Conservation (phyloP, 2,329 filamentous ascomycete species). For the Ilyonectria mors-panacis region DNA sequence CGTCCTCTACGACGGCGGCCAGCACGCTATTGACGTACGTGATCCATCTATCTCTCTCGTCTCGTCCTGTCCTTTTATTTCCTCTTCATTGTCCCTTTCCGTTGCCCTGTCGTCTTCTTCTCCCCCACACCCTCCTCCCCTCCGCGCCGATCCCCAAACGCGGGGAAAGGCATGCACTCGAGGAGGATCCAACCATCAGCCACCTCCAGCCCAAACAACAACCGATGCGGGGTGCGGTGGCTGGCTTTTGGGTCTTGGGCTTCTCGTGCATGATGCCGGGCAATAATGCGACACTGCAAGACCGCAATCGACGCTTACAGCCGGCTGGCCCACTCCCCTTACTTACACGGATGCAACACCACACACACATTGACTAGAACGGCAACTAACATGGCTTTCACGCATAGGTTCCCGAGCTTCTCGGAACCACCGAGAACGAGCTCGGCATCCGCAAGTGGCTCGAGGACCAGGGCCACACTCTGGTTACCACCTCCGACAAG, state of each 20-base stretch:
- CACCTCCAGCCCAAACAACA: conserved; percentile 36
- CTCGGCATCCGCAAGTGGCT: conserved; percentile 98
- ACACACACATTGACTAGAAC: background rate
- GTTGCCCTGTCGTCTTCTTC: conserved; percentile 13
- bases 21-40: conserved; percentile 88
- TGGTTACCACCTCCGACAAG: conserved; percentile 98
- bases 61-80: conserved; percentile 10
- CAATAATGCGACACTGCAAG: conserved; percentile 10
- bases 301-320: background rate
- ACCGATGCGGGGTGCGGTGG: conserved; percentile 39
- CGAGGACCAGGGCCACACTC: conserved; percentile 95
- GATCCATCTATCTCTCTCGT: conserved; percentile 10
- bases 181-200: conserved; percentile 40
- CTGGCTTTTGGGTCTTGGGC: conserved; percentile 7
- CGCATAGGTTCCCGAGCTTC: conserved; percentile 79
- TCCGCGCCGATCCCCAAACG: conserved; percentile 47
- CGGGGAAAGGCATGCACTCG: conserved; percentile 41
- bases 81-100: conserved; percentile 27
- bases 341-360: conserved; percentile 23
- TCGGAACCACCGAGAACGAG: conserved; percentile 98
- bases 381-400: conserved; percentile 33
- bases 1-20: conserved; percentile 91
- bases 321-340: conserved; percentile 9
- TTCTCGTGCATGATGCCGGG: conserved; percentile 15
- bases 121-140: conserved; percentile 34